A percentile compares a stretch with the other conserved stretches of the same genome.
These are phyloP conservation scores for Tuber magnatum DNA, from an alignment of 495 filamentous ascomycete genomes.

Conservation along the genomic window DNA sequence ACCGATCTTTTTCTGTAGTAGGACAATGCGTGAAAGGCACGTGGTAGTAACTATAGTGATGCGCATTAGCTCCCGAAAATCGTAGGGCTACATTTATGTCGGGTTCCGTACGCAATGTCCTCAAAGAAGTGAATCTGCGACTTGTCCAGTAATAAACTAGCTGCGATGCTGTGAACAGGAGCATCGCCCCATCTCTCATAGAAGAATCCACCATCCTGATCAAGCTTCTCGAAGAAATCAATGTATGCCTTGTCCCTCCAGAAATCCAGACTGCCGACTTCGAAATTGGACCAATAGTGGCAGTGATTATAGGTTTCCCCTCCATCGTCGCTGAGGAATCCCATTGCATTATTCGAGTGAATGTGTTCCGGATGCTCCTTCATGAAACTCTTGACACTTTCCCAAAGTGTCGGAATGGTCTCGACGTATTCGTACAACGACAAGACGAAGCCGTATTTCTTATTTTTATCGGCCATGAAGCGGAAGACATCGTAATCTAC, in stretches of 20 bases:
- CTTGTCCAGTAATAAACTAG: slow-evolving; percentile 74
- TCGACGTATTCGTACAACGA: slow-evolving; percentile 92
- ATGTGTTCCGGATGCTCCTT: slow-evolving; percentile 81
- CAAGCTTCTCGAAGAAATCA: slow-evolving; percentile 72
- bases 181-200: slow-evolving; percentile 92
- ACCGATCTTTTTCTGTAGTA: slow-evolving; percentile 67
- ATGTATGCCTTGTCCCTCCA: slow-evolving; percentile 69
- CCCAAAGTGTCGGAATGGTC: slow-evolving; percentile 93
- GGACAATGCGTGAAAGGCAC: slow-evolving; percentile 99
- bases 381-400: slow-evolving; percentile 86
- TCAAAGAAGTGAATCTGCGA: slow-evolving; percentile 97
- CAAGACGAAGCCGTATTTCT: slow-evolving; percentile 84
- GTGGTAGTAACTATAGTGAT: slow-evolving; percentile 65
- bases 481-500: slow-evolving; percentile 76
- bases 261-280: slow-evolving; percentile 79
- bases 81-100: not conserved
- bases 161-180: slow-evolving; percentile 90
- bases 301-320: slow-evolving; percentile 91
- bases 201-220: slow-evolving; percentile 82
- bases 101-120: slow-evolving; percentile 61
- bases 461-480: slow-evolving; percentile 78
- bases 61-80: slow-evolving; percentile 8
- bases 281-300: slow-evolving; percentile 96
- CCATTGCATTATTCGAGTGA: slow-evolving; percentile 74
- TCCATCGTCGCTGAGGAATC: slow-evolving; percentile 81